Percentiles rank a stretch among this genome's conserved stretches.
Conservation (phyloP, 208 protist genomes). For the Leishmania amazonensis region DNA sequence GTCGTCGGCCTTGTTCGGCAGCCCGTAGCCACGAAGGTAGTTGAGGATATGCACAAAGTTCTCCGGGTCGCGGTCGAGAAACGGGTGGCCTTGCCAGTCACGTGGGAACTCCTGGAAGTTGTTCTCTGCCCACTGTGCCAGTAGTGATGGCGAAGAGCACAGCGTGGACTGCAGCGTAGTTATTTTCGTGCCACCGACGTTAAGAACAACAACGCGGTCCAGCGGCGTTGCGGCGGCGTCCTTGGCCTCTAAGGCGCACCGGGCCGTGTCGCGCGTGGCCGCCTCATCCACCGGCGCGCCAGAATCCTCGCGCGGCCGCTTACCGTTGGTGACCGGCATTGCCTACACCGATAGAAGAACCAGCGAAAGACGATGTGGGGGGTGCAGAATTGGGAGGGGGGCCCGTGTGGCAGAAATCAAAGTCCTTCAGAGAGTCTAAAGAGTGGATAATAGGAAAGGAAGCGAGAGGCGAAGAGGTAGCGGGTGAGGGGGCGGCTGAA, state of each 20-base stretch:
- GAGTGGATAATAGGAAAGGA: neutral
- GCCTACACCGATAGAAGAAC: neutral
- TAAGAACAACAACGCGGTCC: slow-evolving; percentile 53
- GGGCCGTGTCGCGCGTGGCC: slow-evolving; percentile 1
- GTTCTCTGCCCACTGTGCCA: slow-evolving; percentile 65
- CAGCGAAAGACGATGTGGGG: neutral
- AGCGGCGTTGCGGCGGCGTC: slow-evolving; percentile 13
- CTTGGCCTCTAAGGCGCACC: slow-evolving; percentile 13
- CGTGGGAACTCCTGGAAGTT: slow-evolving; percentile 76
- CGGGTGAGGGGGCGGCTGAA: neutral
- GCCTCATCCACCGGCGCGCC: slow-evolving; percentile 12
- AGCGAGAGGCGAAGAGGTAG: neutral
- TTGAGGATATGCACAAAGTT: slow-evolving; percentile 85
- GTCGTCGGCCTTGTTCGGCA: slow-evolving; percentile 62
- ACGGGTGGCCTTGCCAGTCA: slow-evolving; percentile 71
- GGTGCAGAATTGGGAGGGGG: neutral
- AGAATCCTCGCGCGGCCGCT: slow-evolving; percentile 16
- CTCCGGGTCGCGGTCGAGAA: slow-evolving; percentile 81
- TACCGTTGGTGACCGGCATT: slow-evolving; percentile 11
- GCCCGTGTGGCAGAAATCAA: slow-evolving; percentile 7
- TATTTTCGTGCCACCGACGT: slow-evolving; percentile 74
- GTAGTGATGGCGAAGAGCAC: slow-evolving; percentile 51
- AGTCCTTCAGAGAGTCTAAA: slow-evolving; percentile 2
- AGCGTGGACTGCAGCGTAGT: slow-evolving; percentile 79
- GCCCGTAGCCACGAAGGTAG: slow-evolving; percentile 84